phyloP scores from a whole-genome alignment of 2,329 filamentous ascomycete genomes.

The Diaporthe sp. region DNA sequence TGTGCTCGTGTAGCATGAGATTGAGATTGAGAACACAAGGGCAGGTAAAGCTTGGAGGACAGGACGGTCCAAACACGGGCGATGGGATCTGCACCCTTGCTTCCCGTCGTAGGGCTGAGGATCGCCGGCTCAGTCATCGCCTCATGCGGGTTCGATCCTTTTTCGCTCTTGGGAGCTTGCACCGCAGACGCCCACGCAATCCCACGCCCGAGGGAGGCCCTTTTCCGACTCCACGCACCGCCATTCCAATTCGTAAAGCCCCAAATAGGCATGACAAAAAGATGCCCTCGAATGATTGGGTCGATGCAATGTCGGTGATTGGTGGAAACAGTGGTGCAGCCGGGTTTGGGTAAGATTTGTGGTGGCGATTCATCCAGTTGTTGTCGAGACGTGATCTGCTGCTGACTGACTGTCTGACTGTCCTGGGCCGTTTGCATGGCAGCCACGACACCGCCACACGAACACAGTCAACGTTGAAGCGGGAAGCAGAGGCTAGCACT shows the following conservation, averaged over 20 bases:
- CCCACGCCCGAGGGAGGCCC: not conserved
- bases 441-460: slow-evolving; percentile 16
- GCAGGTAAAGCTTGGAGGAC: not conserved
- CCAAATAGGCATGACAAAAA: not conserved
- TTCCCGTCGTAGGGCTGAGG: slow-evolving; percentile 27
- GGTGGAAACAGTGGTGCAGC: not conserved
- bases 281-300: not conserved
- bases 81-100: slow-evolving; percentile 20
- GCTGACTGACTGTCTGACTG: not conserved
- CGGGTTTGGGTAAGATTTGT: not conserved
- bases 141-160: slow-evolving; percentile 23
- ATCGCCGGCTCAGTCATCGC: slow-evolving; percentile 19
- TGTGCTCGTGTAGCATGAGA: not conserved
- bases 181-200: not conserved
- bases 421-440: not conserved
- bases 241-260: not conserved
- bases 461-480: not conserved
- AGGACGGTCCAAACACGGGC: not conserved
- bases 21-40: not conserved
- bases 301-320: not conserved
- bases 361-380: not conserved
- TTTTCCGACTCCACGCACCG: not conserved
- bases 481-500: not conserved
- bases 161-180: not conserved
- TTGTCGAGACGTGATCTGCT: not conserved